Evolutionary conservation across 345 rosid species (phyloP), one percentile per base, ranked within the genome.

Genomic region (Syzygium aqueum): DNA sequence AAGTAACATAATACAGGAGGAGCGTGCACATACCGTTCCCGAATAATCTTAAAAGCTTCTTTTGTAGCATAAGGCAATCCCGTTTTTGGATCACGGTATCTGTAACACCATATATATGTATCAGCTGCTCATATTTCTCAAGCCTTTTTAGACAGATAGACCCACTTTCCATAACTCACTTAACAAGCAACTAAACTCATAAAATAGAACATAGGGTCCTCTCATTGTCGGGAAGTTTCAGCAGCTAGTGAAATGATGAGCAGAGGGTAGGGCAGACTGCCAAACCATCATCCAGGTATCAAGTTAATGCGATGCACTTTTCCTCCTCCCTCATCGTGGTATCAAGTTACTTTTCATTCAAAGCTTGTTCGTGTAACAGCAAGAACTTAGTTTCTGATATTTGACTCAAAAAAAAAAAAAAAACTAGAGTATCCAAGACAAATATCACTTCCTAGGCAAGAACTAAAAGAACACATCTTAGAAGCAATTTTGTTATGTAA

Each of bases 1-100:
- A 54, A 86, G 14, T 37, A 59, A 28, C 59, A n/a, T 56, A 27
- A 19, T 43, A 19, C 8, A 84, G 30, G 85, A 11, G 73, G n/a
- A 40, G 23, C 1, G 11, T 12, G 40, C 6, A 10, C 77, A 57
- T 90, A 97, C 99, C 99, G 93, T 91, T 95, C 93, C 9, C 97
- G 93, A 85, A 97, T 92, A 80, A 93, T 94, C 93, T 93, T 95
- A 89, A 96, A 97, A 86, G 98, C 99, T 89, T 95, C 99, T 86
- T 82, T 93, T 25, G 96, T 96, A 49, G 99, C 97, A 90, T 96
- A 96, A 67, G 98, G 94, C 77, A 93, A 89, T 43, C 98, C 98
- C n/a, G 99, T 95, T 94, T 92, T 96, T 84, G 99, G 99, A 94
- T 97, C 99, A 22, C 94, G 93, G 89, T 96, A 97, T 90, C 99